Evolutionary conservation across 305 asterid genomes (phyloP), one percentile per base, ranked within the genome.

Genomic region (Galium porrigens): DNA sequence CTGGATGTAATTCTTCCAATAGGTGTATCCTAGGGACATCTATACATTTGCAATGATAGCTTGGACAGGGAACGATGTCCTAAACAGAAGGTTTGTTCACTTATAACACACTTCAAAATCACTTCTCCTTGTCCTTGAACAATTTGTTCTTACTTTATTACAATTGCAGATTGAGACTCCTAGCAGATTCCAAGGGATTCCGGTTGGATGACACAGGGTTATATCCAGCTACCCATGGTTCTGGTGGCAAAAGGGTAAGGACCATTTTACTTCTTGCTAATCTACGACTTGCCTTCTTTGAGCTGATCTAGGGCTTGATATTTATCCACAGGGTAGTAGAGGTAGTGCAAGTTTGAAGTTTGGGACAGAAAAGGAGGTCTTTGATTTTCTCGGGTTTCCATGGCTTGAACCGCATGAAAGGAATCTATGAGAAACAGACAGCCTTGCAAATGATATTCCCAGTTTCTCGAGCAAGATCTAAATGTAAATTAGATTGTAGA

Each of bases 51-150:
- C 97, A 63, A 79, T 92, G 77, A 76, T 92, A 77, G 91, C 95
- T 57, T 89, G 99, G 99, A 92, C 99, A 3, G 96, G 99, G 34
- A 92, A 92, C 64, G 99, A 92, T 54, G 95, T 89, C 49, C 77
- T 92, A 46, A 92, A 89, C 80, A 69, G 97, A 73, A 89, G 99
- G 98, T 87, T 32, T 49, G 82, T 58, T 66, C 61, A 44, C 71
- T 74, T 72, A 52, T 34, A 48, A n/a, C 58, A 36, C 2, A 1
- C 59, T 63, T n/a, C 51, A 15, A 6, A 54, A 42, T 9, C 61
- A 15, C 54, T 15, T 4, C 9, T 48, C n/a, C 54, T 48, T 48
- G 54, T 44, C 18, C 18, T 3, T 0, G 4, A 44, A 14, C 51
- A 48, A 15, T n/a, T n/a, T 18, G 14, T 6, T 52, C 15, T 22